A percentile compares a stretch with the other conserved stretches of the same genome.
These are phyloP conservation scores for Lablab purpureus DNA, from an alignment of 306 rosid genomes.

Conservation along the genomic window DNA sequence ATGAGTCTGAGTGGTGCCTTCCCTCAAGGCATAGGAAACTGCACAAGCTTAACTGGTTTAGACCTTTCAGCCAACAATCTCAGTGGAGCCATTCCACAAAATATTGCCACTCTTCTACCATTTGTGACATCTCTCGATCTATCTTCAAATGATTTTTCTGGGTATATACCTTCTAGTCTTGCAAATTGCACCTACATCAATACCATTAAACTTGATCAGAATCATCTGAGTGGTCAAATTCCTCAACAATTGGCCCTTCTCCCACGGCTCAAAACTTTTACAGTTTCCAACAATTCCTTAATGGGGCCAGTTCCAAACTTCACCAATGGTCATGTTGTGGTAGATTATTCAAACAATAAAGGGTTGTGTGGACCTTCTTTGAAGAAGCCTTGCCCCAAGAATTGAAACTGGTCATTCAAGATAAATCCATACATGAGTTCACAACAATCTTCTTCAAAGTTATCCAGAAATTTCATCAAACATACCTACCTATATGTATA, in stretches of 20 bases:
- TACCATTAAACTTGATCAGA: slow-evolving; percentile 63
- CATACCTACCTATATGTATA: too few relatives aligned
- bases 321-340: not conserved
- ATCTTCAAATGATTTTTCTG: slow-evolving; percentile 61
- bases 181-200: slow-evolving; percentile 59
- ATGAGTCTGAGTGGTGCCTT: slow-evolving; percentile 70
- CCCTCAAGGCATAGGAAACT: slow-evolving; percentile 54
- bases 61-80: slow-evolving; percentile 71
- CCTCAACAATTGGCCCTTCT: slow-evolving; percentile 57
- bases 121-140: slow-evolving; percentile 60
- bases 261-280: slow-evolving; percentile 47
- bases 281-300: slow-evolving; percentile 58
- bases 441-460: too few relatives aligned
- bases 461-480: too few relatives aligned
- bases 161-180: slow-evolving; percentile 49
- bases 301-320: slow-evolving; percentile 62
- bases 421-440: too few relatives aligned
- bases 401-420: too few relatives aligned
- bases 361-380: slow-evolving; percentile 56
- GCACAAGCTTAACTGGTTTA: slow-evolving; percentile 71
- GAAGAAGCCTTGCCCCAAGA: slow-evolving; percentile 1
- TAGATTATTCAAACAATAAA: slow-evolving; percentile 57
- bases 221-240: slow-evolving; percentile 58
- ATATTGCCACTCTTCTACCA: not conserved
- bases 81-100: slow-evolving; percentile 55